Percentiles rank a stretch among this genome's conserved stretches.
Evolutionary conservation across 2,329 filamentous ascomycete species (phyloP).

Genomic region (Hymenoscyphus albidus): DNA sequence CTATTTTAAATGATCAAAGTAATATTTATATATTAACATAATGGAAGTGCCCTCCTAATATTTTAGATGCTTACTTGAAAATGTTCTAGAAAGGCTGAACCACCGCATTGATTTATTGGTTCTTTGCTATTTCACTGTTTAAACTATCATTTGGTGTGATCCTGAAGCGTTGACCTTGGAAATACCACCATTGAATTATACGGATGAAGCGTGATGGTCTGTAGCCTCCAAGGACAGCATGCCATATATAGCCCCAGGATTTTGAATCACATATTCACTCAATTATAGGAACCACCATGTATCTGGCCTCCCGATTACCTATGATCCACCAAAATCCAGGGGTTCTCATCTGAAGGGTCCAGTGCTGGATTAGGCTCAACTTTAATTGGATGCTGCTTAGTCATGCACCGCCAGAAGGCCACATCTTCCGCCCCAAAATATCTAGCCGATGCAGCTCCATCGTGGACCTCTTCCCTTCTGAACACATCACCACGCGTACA

Average conservation of each 20-base stretch:
- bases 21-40: neutral
- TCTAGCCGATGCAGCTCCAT: slow-evolving; percentile 1
- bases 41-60: too few species aligned
- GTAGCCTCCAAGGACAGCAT: neutral
- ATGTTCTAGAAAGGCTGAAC: neutral
- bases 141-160: neutral
- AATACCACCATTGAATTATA: too few species aligned
- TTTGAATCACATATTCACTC: neutral
- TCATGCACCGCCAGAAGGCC: slow-evolving; percentile 5
- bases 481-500: slow-evolving; percentile 31
- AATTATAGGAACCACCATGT: neutral
- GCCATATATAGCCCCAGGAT: neutral
- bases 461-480: slow-evolving; percentile 3
- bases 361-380: neutral
- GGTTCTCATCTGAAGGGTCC: neutral
- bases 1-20: neutral
- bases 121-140: neutral
- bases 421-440: slow-evolving; percentile 11
- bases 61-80: too few species aligned
- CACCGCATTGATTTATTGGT: neutral
- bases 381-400: slow-evolving; percentile 5
- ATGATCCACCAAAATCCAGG: neutral
- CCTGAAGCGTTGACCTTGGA: neutral
- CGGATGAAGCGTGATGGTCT: too few species aligned
- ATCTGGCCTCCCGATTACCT: neutral